phyloP scores from a whole-genome alignment of 2,329 filamentous ascomycete genomes.

The Dryadomyces sulphureus region DNA sequence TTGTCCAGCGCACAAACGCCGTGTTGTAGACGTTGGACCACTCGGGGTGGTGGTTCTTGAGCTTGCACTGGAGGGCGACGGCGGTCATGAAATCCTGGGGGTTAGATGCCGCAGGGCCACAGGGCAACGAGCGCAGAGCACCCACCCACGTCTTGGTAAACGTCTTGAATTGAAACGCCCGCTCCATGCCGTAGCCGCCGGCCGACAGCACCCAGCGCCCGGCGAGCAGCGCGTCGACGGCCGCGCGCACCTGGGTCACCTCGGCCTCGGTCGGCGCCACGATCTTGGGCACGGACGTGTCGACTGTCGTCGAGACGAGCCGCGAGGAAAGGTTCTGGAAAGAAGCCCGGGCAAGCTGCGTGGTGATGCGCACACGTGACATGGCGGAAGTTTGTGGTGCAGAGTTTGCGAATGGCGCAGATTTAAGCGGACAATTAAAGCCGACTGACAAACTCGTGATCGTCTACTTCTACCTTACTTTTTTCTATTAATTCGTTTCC shows the following conservation, averaged over 20 bases:
- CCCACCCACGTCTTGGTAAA: slow-evolving; percentile 52
- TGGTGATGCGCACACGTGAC: not conserved
- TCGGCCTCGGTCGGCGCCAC: slow-evolving; percentile 5
- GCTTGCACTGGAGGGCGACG: slow-evolving; percentile 51
- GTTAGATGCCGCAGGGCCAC: not conserved
- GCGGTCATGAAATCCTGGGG: slow-evolving; percentile 59
- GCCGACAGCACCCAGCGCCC: slow-evolving; percentile 33
- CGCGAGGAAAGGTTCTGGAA: not conserved
- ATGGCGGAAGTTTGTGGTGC: too few species aligned
- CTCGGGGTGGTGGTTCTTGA: slow-evolving; percentile 58
- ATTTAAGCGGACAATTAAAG: too few species aligned
- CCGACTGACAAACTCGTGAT: too few species aligned
- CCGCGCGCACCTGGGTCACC: slow-evolving; percentile 6
- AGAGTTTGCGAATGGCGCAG: too few species aligned
- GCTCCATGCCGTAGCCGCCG: slow-evolving; percentile 40
- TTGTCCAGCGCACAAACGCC: slow-evolving; percentile 58
- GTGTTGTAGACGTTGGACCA: slow-evolving; percentile 68
- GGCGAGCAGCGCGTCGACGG: slow-evolving; percentile 20
- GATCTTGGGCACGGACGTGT: not conserved
- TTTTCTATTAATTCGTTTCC: too few species aligned
- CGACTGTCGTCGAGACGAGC: not conserved
- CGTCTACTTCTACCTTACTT: too few species aligned
- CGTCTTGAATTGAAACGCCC: slow-evolving; percentile 48
- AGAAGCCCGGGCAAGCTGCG: too few species aligned
- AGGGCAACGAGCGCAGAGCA: slow-evolving; percentile 7